Conservation (phyloP, 1,139 yeast species). For the Blastobotrys persicus region DNA sequence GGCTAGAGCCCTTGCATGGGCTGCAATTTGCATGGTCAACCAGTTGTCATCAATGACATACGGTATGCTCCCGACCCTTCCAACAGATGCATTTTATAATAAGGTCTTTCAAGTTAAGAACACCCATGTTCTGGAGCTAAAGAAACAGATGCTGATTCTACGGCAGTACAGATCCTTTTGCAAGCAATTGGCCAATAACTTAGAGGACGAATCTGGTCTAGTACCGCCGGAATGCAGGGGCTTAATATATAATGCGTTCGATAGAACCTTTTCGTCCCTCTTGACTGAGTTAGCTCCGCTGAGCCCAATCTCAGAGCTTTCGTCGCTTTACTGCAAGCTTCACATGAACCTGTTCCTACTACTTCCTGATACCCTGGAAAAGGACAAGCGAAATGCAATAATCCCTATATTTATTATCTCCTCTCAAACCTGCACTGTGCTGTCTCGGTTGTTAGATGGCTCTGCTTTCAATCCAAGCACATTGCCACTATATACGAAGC, state of each 20-base stretch:
- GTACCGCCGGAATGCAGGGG: conserved; percentile 9
- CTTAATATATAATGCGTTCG: neutral
- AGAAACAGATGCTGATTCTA: neutral
- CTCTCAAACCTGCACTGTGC: neutral
- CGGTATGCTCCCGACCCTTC: neutral
- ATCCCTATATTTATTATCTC: conserved; percentile 8
- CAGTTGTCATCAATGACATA: neutral
- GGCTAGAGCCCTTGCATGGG: conserved; percentile 8
- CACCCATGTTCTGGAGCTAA: neutral
- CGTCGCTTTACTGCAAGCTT: conserved; percentile 7
- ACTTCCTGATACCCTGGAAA: conserved; percentile 8
- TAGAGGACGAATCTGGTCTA: conserved; percentile 4
- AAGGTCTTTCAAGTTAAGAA: neutral
- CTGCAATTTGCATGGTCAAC: conserved; percentile 2
- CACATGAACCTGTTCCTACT: conserved; percentile 7
- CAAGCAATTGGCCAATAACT: neutral
- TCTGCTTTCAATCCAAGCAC: neutral
- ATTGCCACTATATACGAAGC: conserved; percentile 14
- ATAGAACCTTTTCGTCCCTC: neutral
- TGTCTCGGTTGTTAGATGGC: conserved; percentile 1
- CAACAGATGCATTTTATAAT: neutral
- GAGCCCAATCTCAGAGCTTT: neutral
- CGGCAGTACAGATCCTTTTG: neutral
- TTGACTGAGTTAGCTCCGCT: conserved; percentile 3
- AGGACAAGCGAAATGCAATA: conserved; percentile 3